Base-by-base conservation (phyloP, 2,329 filamentous ascomycete genomes). In the Triangularia setosa region DNA sequence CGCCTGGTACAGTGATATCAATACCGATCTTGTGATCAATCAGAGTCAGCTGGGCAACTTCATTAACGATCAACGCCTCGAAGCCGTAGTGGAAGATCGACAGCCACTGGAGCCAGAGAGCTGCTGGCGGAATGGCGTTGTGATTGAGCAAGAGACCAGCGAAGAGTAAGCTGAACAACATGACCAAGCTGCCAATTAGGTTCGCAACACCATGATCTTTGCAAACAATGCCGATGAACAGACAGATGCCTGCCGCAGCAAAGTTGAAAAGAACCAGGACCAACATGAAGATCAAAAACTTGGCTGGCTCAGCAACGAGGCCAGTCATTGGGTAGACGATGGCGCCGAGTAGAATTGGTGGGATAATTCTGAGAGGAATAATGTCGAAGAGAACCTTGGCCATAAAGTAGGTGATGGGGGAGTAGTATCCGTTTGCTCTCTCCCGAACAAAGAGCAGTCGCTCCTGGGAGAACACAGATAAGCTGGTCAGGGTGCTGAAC, bases 241-340 rank as follows among this genome's bases (percentile, higher is more conserved):
- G 83, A 75, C 93, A 98, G 66, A 99, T 95, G 33, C 90, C 90
- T 0, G 95, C 92, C 0, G 95, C 94, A 0, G 95, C 94, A 27
- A 99, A 83, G 75, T 99, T 99, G 83, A 99, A 99, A 21, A 99
- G 84, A 0, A 98, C 92, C 54, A 99, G 82, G 61, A 98, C 92
- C 3, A 97, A 81, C 69, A 98, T 86, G 74, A 99, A 99, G 69
- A 90, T 92, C 75, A 94, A 85, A 77, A 99, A 99, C 73, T 97
- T 90, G 1, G 85, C 80, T 75, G 87, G 88, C 63, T 93, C 90
- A 0, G 95, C 86, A 23, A 96, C 89, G 14, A 99, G 82, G 1
- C 95, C 95, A 0, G 93, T 97, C 95, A 99, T 99, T 0, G 95
- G 95, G 75, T 99, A 99, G 23, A 99, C 87, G 67, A 99, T 98